phyloP scores from a whole-genome alignment of 106 monocot genomes.

The Gastrodia elata region DNA sequence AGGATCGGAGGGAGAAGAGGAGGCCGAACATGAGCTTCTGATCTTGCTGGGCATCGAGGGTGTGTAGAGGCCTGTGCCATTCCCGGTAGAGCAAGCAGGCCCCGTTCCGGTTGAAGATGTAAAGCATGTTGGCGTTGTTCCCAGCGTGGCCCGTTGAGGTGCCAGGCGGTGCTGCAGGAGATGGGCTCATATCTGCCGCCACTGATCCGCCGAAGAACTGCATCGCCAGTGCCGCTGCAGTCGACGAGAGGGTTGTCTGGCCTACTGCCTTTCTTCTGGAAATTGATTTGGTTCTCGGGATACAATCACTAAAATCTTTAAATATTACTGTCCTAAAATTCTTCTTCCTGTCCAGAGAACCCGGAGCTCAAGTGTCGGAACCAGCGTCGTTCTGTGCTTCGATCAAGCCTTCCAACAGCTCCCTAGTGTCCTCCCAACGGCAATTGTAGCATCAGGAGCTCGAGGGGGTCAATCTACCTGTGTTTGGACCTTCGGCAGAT shows the following conservation, averaged over 20 bases:
- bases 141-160: conserved; percentile 45
- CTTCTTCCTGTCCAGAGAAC: too few relatives aligned
- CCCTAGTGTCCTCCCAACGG: too few relatives aligned
- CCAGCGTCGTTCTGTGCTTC: too few relatives aligned
- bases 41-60: conserved; percentile 76
- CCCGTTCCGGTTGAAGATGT: conserved; percentile 88
- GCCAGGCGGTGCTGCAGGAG: conserved; percentile 67
- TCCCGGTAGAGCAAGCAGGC: conserved; percentile 80
- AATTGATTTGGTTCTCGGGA: too few relatives aligned
- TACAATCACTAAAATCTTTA: too few relatives aligned
- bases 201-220: conserved; percentile 74
- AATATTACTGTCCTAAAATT: too few relatives aligned
- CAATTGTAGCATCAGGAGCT: too few relatives aligned
- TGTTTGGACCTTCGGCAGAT: too few relatives aligned
- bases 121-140: conserved; percentile 78
- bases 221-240: conserved; percentile 24
- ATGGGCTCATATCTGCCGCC: conserved; percentile 33
- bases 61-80: conserved; percentile 88
- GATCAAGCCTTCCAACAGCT: too few relatives aligned
- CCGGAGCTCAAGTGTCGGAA: too few relatives aligned
- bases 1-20: conserved; percentile 98
- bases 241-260: neutral
- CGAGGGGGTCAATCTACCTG: too few relatives aligned
- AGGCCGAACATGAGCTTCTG: conserved; percentile 99
- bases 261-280: too few relatives aligned